phyloP scores from a whole-genome alignment of 2,329 filamentous ascomycete species.

The Raffaelea arxii region DNA sequence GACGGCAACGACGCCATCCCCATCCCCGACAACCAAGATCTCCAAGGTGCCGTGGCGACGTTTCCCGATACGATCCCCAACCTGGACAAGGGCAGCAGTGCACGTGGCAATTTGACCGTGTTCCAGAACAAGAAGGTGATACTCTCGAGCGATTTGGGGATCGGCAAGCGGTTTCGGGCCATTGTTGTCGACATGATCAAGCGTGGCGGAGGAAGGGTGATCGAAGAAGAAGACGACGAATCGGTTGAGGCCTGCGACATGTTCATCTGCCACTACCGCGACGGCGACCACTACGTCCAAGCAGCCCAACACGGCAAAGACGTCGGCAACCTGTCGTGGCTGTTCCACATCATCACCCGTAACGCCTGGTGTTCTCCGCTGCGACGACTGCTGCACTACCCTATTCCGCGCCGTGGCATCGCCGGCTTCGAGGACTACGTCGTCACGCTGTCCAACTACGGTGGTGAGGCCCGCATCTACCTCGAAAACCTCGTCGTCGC shows the following conservation, averaged over 20 bases:
- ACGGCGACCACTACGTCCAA: conserved; percentile 65
- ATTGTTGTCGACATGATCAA: conserved; percentile 64
- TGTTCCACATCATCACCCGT: conserved; percentile 83
- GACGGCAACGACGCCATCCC: conserved; percentile 7
- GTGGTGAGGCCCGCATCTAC: conserved; percentile 85
- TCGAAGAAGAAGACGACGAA: conserved; percentile 51
- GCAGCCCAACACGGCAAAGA: conserved; percentile 71
- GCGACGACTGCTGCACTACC: conserved; percentile 80
- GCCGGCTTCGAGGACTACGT: conserved; percentile 65
- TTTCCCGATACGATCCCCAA: conserved; percentile 32
- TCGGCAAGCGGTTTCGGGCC: conserved; percentile 55
- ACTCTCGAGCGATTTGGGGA: conserved; percentile 63
- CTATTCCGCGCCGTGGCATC: conserved; percentile 66
- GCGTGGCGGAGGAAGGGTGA: conserved; percentile 61
- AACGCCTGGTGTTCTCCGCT: conserved; percentile 84
- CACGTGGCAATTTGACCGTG: conserved; percentile 51
- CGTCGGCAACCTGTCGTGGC: conserved; percentile 87
- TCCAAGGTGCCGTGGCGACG: conserved; percentile 56
- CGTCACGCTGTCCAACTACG: conserved; percentile 94
- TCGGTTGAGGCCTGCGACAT: too few species aligned
- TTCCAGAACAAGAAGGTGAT: conserved; percentile 72
- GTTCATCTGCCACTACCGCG: conserved; percentile 79
- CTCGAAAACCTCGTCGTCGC: conserved; percentile 84
- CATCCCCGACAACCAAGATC: conserved; percentile 46
- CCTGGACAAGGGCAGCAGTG: conserved; percentile 19